Conservation (phyloP, 495 filamentous ascomycete genomes). For the Daldinia grandis region DNA sequence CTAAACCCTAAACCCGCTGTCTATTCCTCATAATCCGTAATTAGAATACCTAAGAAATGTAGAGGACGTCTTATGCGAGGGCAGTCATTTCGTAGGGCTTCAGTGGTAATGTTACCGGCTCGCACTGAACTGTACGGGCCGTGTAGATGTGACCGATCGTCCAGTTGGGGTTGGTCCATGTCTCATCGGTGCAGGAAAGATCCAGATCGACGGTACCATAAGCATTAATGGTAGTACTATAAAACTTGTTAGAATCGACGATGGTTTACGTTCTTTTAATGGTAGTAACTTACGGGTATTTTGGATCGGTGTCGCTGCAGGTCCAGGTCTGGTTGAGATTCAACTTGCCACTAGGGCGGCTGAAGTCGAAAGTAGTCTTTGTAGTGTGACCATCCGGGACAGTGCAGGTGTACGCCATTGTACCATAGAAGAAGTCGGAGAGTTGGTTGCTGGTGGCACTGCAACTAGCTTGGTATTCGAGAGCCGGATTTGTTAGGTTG, state of each 20-base stretch:
- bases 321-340: constrained; percentile 55
- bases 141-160: constrained; percentile 53
- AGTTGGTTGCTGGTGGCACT: constrained; percentile 52
- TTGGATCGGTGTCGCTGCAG: constrained; percentile 49
- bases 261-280: neutral
- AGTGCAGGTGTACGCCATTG: constrained; percentile 48
- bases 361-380: constrained; percentile 50
- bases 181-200: constrained; percentile 48
- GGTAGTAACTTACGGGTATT: constrained; percentile 48
- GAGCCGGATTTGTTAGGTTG: constrained; percentile 54
- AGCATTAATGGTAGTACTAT: constrained; percentile 50
- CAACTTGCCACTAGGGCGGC: constrained; percentile 42
- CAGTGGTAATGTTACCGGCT: constrained; percentile 40
- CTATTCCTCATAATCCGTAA: neutral
- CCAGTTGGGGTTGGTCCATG: constrained; percentile 54
- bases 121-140: constrained; percentile 46
- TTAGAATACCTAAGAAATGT: neutral
- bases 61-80: constrained; percentile 42
- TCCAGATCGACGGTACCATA: constrained; percentile 46
- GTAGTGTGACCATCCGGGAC: constrained; percentile 32
- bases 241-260: constrained; percentile 15
- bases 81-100: constrained; percentile 47
- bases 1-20: neutral
- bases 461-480: constrained; percentile 46
- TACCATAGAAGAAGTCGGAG: constrained; percentile 57